phyloP scores from a whole-genome alignment of 495 filamentous ascomycete genomes.

The Podospora conica region DNA sequence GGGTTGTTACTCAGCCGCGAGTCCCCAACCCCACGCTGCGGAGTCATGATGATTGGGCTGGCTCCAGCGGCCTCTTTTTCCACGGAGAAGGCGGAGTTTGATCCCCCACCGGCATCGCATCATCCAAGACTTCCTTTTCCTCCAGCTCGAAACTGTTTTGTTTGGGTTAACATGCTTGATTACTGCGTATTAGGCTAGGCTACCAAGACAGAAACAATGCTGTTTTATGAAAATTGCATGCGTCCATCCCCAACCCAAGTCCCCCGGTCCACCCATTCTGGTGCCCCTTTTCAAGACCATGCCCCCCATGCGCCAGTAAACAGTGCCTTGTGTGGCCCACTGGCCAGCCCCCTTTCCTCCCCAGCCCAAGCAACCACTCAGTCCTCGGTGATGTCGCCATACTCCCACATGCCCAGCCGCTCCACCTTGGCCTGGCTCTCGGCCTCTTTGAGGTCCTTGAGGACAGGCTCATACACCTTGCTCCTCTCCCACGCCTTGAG shows the following conservation, averaged over 20 bases:
- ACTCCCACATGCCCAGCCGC: conserved; percentile 91
- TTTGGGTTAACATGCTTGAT: not conserved
- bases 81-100: conserved; percentile 9
- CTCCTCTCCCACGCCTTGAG: conserved; percentile 79
- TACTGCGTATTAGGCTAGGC: not conserved
- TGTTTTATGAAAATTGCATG: not conserved
- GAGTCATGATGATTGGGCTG: conserved; percentile 4
- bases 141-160: not conserved
- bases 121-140: not conserved
- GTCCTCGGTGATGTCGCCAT: conserved; percentile 91
- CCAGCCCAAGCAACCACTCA: conserved; percentile 28
- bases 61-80: not conserved
- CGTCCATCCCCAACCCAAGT: not conserved
- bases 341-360: not conserved
- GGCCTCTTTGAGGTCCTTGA: conserved; percentile 59
- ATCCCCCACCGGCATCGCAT: not conserved
- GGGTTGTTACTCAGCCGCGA: conserved; percentile 10
- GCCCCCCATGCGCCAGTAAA: not conserved
- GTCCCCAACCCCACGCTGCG: conserved; percentile 6
- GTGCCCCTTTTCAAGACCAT: not conserved
- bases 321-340: not conserved
- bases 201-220: not conserved
- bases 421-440: conserved; percentile 70
- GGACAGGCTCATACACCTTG: conserved; percentile 57
- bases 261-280: not conserved